Evolutionary conservation across 345 rosid genomes (phyloP), one percentile per base, ranked within the genome.

Genomic region (Sonneratia caseolaris): DNA sequence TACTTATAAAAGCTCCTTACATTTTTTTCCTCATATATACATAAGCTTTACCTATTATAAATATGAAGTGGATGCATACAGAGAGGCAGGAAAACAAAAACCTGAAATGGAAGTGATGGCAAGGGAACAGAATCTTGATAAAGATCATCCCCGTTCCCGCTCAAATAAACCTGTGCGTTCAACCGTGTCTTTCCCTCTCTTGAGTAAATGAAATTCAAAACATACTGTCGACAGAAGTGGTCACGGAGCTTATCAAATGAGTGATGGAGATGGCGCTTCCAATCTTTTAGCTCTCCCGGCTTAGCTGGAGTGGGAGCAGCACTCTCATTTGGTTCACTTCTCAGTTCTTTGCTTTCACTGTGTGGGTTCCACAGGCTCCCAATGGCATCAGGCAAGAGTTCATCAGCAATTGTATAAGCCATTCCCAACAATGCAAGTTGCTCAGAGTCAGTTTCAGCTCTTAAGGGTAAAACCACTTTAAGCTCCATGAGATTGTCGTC

Each of bases 71-170:
- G 12, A 57, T n/a, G 64, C 64, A 57, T n/a, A 8, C 13, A 57
- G n/a, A 57, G 35, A 37, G 10, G 68, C 72, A 45, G 45, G 37
- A 70, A 57, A 69, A 70, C 68, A 49, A 67, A 66, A 66, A 92
- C 99, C 97, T 95, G 98, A 85, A 95, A 95, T 27, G 99, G 98
- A 76, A 95, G 85, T 36, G 99, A 95, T 9, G 97, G 97, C 18
- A 92, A 85, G 70, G 81, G 95, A 74, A 81, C 87, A 72, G 79
- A 68, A 70, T 72, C 87, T 81, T 77, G 78, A 66, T 83, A 77
- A 76, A 73, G 81, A 79, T 90, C 93, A 69, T 88, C 99, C 43
- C 85, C 87, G 66, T 81, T 80, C 62, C 81, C 92, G 40, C 82
- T 80, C 72, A 95, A 79, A 83, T 92, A 95, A 74, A 95, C 90